Evolutionary conservation across 345 rosid genomes (phyloP), one percentile per base, ranked within the genome.

Genomic region (Lumnitzera littorea): DNA sequence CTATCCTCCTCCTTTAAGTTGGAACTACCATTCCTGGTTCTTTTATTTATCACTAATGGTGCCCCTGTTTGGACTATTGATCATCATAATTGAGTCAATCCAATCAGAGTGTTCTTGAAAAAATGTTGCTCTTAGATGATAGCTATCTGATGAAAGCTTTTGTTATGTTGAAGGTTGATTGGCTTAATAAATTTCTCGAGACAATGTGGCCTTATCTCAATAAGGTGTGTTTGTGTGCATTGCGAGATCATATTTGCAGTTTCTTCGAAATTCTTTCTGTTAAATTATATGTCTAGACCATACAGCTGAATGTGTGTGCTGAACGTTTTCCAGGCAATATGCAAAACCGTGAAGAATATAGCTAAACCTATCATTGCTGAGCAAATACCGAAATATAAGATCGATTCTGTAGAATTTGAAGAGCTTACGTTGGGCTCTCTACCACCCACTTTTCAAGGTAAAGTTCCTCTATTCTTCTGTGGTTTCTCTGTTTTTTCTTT

Each of bases 171-270:
- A 71, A 94, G 99, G 70, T 91, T 84, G 97, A 91, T 66, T 88
- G 96, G 99, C 85, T 94, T 50, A 94, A 94, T 80, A 82, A 80
- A 75, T 79, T 94, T 70, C 43, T 90, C 48, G 82, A 75, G 60
- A 46, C 67, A 51, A 84, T 94, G 96, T 94, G 99, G 99, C 97
- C 99, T 51, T 94, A 86, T 58, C 66, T 94, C 25, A 89, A 94
- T 71, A 88, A 74, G 79, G 97, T 88, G 76, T 60, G 72, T 56
- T 46, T 24, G 61, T 15, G 48, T 24, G 15, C 57, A 13, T 23
- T 60, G 59, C 55, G 55, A 43, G 60, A 24, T 24, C 13, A 17
- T 2, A 25, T 36, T 57, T 16, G 48, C 49, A 53, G n/a, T 46
- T 48, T 53, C 43, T 14, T 57, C 70, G 49, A 50, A 24, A 56